Base-by-base conservation (phyloP, 768 basidiomycete genomes). In the Tricholoma sp. region DNA sequence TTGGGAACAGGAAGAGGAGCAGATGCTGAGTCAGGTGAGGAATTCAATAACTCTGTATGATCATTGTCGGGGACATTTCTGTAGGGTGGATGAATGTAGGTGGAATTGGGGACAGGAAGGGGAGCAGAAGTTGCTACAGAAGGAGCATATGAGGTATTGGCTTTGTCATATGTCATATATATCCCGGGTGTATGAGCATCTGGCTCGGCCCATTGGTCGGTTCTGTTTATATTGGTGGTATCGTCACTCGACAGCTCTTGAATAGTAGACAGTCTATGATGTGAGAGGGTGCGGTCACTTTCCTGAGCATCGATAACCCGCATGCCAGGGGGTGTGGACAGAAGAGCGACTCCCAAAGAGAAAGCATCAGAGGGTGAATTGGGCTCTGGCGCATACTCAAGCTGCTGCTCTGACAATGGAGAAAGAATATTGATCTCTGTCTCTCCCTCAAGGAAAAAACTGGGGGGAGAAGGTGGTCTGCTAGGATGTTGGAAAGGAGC, bases 401-500 rank as follows among this genome's bases (percentile, higher is more conserved):
- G 47, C 33, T 70, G 57, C 39, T 69, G 67, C 12, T 66, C 61
- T n/a, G 68, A 66, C 53, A 66, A 63, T 7, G 74, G 69, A 37
- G 73, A 66, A 11, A 64, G 65, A 28, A 66, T 63, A 34, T 62
- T 49, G 18, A 63, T 52, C 11, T 66, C 68, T 1, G 70, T 68
- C 18, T 63, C 66, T 8, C 66, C 71, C 39, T 74, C 67, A 6
- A 75, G 66, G 57, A 74, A 76, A 61, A 72, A 69, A 54, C 73
- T 76, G 13, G 74, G 75, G 12, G 75, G 75, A 1, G 75, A 68
- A 31, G 72, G 63, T 15, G 74, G 74, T 45, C 60, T 66, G 64
- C 67, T 51, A 51, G 59, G 39, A 59, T 60, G 50, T 15, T 44
- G 45, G 15, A 31, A 7, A 17, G 52, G 52, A 15, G 29, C 33